Evolutionary conservation across 139 green algal genomes (phyloP).

Genomic region (Coelastrella sp.): DNA sequence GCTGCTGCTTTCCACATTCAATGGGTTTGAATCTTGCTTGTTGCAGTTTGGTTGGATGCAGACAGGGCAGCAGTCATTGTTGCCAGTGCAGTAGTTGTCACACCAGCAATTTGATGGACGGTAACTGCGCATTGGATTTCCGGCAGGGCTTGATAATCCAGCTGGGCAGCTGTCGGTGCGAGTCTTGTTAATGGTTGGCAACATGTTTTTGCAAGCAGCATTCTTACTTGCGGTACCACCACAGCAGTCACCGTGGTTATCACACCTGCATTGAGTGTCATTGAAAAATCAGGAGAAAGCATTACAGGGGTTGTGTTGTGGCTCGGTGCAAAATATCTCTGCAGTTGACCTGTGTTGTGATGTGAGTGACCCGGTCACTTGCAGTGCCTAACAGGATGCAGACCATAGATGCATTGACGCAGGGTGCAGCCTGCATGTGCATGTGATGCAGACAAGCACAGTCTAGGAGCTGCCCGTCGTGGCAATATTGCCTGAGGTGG

Average conservation of each 20-base stretch:
- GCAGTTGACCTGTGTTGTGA: no score
- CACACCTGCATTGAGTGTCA: background rate
- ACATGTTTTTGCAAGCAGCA: background rate
- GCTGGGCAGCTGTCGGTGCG: background rate
- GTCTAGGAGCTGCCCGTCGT: no score
- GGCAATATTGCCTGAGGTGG: no score
- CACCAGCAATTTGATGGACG: background rate
- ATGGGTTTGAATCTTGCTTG: background rate
- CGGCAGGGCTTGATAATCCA: background rate
- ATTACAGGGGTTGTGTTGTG: no score
- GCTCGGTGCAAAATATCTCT: no score
- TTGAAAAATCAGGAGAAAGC: background rate
- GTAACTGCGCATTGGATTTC: background rate
- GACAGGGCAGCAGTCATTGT: background rate
- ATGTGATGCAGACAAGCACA: no score
- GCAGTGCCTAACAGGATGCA: no score
- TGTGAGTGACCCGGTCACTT: no score
- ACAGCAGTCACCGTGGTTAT: constrained; percentile 10
- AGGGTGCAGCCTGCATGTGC: no score
- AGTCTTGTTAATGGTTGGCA: background rate
- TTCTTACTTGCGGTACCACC: background rate
- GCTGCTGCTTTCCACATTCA: background rate
- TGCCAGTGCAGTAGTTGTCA: background rate
- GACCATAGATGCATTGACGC: no score
- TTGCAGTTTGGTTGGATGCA: background rate